Evolutionary conservation across 2,329 filamentous ascomycete genomes (phyloP).

Genomic region (Fusarium foetens): DNA sequence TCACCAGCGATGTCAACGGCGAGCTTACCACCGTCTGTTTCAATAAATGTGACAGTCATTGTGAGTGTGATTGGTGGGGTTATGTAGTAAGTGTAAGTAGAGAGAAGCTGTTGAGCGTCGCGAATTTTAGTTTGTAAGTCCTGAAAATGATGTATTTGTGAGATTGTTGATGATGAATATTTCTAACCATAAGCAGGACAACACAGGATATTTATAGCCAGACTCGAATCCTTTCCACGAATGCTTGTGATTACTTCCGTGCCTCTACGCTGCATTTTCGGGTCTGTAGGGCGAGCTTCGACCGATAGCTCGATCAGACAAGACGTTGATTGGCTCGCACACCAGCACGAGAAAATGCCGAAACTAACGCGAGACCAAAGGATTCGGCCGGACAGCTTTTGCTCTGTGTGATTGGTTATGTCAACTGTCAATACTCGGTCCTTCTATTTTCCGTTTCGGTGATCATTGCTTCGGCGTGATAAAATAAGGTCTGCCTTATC

Average conservation of each 20-base stretch:
- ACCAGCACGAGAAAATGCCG: conserved; percentile 25
- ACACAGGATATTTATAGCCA: background rate
- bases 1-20: conserved; percentile 21
- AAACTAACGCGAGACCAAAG: conserved; percentile 1
- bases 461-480: fast-evolving
- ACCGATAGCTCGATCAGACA: background rate
- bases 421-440: background rate
- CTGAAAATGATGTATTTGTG: background rate
- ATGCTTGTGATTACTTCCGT: background rate
- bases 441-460: background rate
- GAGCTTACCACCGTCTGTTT: conserved; percentile 29
- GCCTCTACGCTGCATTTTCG: background rate
- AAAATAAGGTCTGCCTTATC: background rate
- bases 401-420: background rate
- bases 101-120: background rate
- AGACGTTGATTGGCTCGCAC: background rate
- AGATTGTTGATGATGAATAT: background rate
- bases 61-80: background rate
- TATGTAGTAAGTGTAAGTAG: background rate
- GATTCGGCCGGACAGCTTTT: fast-evolving
- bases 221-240: fast-evolving
- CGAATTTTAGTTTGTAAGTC: background rate
- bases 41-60: conserved; percentile 26
- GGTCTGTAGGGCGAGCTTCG: background rate
- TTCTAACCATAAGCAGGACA: fast-evolving